These are phyloP conservation scores for Echites panduratus DNA, from an alignment of 257 asterid species.

Conservation along the genomic window DNA sequence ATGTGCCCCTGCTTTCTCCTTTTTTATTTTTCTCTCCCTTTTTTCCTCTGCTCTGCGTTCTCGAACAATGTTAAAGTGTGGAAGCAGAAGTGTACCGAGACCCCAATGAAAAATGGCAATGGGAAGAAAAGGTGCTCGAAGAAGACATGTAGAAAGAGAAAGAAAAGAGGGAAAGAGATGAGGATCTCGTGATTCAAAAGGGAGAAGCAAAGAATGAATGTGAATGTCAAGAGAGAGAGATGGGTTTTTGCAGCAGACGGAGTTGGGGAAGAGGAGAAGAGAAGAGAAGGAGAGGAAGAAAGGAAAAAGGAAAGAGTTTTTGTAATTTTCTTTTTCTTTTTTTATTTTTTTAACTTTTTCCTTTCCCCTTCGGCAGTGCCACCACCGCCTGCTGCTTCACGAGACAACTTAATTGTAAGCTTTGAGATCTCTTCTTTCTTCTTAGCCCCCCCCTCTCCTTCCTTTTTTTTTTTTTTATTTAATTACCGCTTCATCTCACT, in stretches of 20 bases:
- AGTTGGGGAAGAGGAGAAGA: slow-evolving; percentile 12
- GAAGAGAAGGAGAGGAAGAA: neutral
- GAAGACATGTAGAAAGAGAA: slow-evolving; percentile 20
- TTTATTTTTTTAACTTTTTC: neutral
- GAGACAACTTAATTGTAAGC: slow-evolving; percentile 23
- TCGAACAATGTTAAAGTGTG: neutral
- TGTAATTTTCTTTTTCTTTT: neutral
- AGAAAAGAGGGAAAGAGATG: slow-evolving; percentile 29
- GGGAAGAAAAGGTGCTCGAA: slow-evolving; percentile 10
- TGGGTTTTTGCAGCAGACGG: slow-evolving; percentile 23
- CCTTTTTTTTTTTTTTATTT: too few species aligned
- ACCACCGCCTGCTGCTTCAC: slow-evolving; percentile 35
- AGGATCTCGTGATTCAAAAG: slow-evolving; percentile 71
- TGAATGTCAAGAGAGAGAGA: slow-evolving; percentile 28
- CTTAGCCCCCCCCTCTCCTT: neutral
- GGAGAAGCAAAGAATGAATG: slow-evolving; percentile 57
- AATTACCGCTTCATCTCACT: too few species aligned
- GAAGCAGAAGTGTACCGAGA: slow-evolving; percentile 8
- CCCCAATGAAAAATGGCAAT: slow-evolving; percentile 11
- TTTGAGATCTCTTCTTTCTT: slow-evolving; percentile 2
- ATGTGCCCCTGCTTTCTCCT: neutral
- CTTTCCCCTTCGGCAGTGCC: neutral
- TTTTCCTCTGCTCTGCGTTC: neutral
- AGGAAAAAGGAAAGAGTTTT: slow-evolving; percentile 13
- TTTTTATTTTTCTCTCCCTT: neutral